These are phyloP conservation scores for Scutellaria barbata DNA, from an alignment of 257 asterid species.

Conservation along the genomic window DNA sequence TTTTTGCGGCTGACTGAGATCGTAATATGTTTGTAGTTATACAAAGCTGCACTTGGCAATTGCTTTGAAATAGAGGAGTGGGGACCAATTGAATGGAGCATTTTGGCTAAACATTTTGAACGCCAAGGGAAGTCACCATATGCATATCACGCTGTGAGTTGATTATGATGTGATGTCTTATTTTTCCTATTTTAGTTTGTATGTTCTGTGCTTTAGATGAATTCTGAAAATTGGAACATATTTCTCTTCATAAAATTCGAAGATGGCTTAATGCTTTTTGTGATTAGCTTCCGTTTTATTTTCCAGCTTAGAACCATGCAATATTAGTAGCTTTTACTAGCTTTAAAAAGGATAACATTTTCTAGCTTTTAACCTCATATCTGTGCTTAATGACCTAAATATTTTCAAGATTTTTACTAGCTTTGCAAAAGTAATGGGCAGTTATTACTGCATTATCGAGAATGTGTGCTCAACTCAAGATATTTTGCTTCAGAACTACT, in stretches of 20 bases:
- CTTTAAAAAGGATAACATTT: no score
- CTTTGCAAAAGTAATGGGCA: no score
- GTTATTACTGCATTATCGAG: no score
- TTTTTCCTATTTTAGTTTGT: slow-evolving; percentile 5
- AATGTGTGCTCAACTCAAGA: no score
- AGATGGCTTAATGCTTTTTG: background rate
- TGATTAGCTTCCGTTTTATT: background rate
- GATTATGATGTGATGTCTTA: slow-evolving; percentile 10
- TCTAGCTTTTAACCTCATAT: no score
- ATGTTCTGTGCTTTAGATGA: slow-evolving; percentile 21
- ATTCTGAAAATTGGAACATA: slow-evolving; percentile 9
- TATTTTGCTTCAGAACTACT: no score
- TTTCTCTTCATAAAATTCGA: background rate
- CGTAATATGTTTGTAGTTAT: slow-evolving; percentile 50
- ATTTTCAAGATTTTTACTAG: no score
- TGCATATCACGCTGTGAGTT: slow-evolving; percentile 95
- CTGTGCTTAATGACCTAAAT: no score
- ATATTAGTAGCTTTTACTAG: no score
- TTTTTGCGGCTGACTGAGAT: slow-evolving; percentile 29
- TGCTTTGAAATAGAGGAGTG: slow-evolving; percentile 89
- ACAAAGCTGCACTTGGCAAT: slow-evolving; percentile 82
- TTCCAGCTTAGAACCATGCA: no score
- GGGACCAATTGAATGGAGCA: slow-evolving; percentile 94
- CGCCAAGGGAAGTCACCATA: slow-evolving; percentile 96
- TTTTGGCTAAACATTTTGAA: slow-evolving; percentile 89